phyloP scores from a whole-genome alignment of 2,329 filamentous ascomycete species.

The Cytospora leucostoma region DNA sequence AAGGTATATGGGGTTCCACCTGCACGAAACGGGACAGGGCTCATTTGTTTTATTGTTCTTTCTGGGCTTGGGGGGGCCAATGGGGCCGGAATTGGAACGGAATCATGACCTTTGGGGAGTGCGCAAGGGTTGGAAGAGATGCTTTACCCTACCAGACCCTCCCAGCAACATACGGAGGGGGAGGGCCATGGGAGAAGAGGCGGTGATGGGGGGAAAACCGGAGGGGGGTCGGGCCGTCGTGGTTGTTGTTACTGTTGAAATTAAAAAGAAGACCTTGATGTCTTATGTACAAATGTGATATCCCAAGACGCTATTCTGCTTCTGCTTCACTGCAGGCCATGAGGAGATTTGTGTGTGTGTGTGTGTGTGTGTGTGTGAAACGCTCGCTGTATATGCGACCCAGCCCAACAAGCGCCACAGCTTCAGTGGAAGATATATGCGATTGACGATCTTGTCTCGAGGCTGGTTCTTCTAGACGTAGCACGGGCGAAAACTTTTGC shows the following conservation, averaged over 20 bases:
- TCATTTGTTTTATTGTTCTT: neutral
- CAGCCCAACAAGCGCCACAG: too few relatives aligned
- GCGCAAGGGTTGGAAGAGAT: neutral
- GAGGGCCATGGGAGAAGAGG: neutral
- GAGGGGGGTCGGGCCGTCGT: neutral
- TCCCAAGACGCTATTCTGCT: constrained; percentile 18
- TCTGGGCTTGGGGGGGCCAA: neutral
- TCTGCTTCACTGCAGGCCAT: neutral
- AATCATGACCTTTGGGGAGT: neutral
- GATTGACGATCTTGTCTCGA: too few relatives aligned
- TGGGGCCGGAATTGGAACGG: neutral
- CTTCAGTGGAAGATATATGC: too few relatives aligned
- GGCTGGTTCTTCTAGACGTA: too few relatives aligned
- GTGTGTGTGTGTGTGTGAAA: neutral
- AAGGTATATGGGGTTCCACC: neutral
- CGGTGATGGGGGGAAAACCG: neutral
- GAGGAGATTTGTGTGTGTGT: neutral
- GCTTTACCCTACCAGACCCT: neutral
- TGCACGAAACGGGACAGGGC: neutral
- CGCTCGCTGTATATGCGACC: too few relatives aligned
- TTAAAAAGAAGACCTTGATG: constrained; percentile 16
- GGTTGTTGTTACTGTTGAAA: constrained; percentile 1
- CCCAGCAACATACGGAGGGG: neutral
- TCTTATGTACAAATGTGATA: constrained; percentile 27
- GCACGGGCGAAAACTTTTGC: too few relatives aligned